Percentiles rank a stretch among this genome's conserved stretches.
These are phyloP conservation scores for Ramaria sp. DNA, from an alignment of 768 basidiomycete species.

Conservation along the genomic window DNA sequence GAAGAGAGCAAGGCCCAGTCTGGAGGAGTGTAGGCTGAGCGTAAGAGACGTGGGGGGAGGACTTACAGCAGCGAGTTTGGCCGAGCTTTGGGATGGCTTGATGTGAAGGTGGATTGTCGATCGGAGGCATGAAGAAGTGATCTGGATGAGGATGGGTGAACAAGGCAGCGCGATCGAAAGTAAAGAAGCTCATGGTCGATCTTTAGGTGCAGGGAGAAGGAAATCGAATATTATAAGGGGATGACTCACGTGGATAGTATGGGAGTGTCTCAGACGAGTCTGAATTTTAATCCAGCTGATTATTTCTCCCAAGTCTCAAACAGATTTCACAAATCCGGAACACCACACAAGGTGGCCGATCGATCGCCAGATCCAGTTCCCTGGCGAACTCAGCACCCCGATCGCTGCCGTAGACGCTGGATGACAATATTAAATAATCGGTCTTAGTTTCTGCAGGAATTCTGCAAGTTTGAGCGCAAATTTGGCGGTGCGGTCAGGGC, in stretches of 20 bases:
- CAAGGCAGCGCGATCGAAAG: constrained; percentile 9
- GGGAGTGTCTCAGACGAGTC: not conserved
- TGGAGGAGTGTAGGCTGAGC: constrained; percentile 22
- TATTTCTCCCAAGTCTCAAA: constrained; percentile 6
- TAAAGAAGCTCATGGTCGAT: not conserved
- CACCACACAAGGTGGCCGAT: not conserved
- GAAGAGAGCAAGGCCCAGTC: constrained; percentile 78
- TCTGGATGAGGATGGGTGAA: constrained; percentile 9
- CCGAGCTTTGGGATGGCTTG: constrained; percentile 42
- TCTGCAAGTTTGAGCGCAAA: too few relatives aligned
- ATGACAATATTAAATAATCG: too few relatives aligned
- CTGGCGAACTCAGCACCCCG: constrained; percentile 1
- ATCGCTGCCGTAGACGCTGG: not conserved
- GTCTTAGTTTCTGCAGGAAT: too few relatives aligned
- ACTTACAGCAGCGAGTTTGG: constrained; percentile 71
- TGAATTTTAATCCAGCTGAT: too few relatives aligned
- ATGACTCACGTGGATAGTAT: not conserved
- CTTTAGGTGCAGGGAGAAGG: not conserved
- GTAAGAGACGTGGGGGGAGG: constrained; percentile 12
- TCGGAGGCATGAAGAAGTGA: constrained; percentile 9
- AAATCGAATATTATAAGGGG: not conserved
- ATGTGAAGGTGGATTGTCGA: constrained; percentile 2
- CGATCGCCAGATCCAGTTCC: not conserved
- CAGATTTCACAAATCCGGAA: constrained; percentile 7
- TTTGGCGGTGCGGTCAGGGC: too few relatives aligned